Base-by-base conservation (phyloP, 176 grass and related monocot species). In the Phyllostachys edulis region DNA sequence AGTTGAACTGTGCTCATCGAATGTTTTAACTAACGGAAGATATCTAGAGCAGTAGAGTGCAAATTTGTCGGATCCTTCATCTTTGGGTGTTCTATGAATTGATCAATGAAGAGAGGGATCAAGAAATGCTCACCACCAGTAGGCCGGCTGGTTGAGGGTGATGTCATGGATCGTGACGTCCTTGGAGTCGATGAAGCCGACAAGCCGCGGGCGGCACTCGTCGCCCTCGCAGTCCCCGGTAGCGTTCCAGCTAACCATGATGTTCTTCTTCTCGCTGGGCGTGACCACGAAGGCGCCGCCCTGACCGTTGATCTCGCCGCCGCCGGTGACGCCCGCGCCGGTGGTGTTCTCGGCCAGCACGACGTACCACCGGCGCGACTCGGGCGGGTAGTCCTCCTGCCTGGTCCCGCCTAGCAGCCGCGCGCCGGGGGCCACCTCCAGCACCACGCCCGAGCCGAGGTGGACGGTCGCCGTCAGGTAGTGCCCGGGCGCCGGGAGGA, bases 181-280 rank as follows among this genome's bases (percentile, higher is more conserved):
- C 47, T 84, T 85, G 52, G 52, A 98, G 76, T 92, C 93, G 65
- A 95, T 77, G 84, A 98, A 95, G n/a, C 96, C 96, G 34, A 98
- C 77, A 41, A 98, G 91, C 52, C 93, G 83, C 12, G 96, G 96
- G 60, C 92, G 86, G 78, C 95, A 98, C 82, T 98, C 92, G 68
- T 93, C 92, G 21, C 92, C 87, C 42, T 15, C 8, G 81, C 96
- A 98, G 12, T 90, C 82, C 54, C 96, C 92, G 1, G 96, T 98
- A 40, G 34, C 51, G 84, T 98, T 95, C 96, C 96, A 98, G 80
- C 96, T 98, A n/a, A 93, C 91, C 96, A 95, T 98, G 84, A 95
- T n/a, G 61, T 95, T 98, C 96, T 95, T 98, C 96, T 98, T 85
- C 45, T 76, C 42, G 91, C 62, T 94, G 71, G 78, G 85, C 63